Evolutionary conservation across 129 eudicot genomes (phyloP).

Genomic region (Arctium minus): DNA sequence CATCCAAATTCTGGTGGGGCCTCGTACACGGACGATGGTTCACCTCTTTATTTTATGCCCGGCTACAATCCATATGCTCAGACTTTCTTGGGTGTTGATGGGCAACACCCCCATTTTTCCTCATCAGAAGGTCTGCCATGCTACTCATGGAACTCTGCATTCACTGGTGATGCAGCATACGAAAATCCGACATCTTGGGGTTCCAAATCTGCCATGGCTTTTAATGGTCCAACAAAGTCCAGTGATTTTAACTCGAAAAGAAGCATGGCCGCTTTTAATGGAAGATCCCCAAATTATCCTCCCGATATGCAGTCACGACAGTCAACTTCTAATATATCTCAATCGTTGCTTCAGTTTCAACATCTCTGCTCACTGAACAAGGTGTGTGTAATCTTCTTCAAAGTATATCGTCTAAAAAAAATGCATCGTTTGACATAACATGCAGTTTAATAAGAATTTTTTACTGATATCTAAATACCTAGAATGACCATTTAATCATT

Average conservation of each 20-base stretch:
- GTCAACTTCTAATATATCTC: constrained; percentile 36
- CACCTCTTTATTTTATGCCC: constrained; percentile 49
- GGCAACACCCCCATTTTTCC: constrained; percentile 41
- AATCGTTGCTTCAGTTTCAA: constrained; percentile 37
- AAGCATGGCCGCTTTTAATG: constrained; percentile 18
- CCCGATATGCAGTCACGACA: constrained; percentile 41
- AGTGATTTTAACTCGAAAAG: constrained; percentile 41
- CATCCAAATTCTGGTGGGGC: constrained; percentile 32
- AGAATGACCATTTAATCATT: background rate
- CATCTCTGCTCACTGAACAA: constrained; percentile 43
- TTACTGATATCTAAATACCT: background rate
- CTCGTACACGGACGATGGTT: constrained; percentile 44
- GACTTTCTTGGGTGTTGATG: constrained; percentile 42
- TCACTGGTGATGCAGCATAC: constrained; percentile 34
- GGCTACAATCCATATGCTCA: constrained; percentile 55
- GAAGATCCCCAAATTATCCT: constrained; percentile 30
- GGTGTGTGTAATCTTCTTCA: constrained; percentile 29
- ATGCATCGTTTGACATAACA: background rate
- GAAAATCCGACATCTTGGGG: constrained; percentile 27
- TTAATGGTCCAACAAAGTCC: constrained; percentile 35
- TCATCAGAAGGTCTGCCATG: constrained; percentile 50
- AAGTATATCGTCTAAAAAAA: background rate
- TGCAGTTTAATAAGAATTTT: background rate
- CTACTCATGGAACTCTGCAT: constrained; percentile 52
- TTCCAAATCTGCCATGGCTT: constrained; percentile 29